A percentile compares a stretch with the other conserved stretches of the same genome.
These are phyloP conservation scores for Auxenochlorella pyrenoidosa DNA, from an alignment of 139 green algal genomes.

Conservation along the genomic window DNA sequence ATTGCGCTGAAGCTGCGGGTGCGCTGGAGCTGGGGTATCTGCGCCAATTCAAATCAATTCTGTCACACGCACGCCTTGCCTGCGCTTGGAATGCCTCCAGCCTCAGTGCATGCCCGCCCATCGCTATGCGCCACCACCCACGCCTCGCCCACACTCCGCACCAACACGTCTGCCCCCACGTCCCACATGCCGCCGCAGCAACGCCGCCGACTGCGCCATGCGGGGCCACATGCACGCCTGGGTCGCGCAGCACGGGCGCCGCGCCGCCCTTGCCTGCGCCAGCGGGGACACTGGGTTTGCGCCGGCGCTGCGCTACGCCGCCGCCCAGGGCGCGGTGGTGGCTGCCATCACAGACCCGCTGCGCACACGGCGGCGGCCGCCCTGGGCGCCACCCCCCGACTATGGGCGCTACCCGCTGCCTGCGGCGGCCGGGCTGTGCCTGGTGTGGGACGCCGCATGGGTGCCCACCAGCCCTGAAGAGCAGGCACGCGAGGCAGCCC, in stretches of 20 bases:
- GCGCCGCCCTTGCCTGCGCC: neutral
- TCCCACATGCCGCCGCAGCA: neutral
- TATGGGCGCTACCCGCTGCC: constrained; percentile 14
- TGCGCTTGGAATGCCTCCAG: too few species aligned
- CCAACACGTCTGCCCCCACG: neutral
- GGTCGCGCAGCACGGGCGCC: neutral
- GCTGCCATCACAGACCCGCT: neutral
- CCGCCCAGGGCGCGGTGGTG: neutral
- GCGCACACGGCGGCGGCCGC: neutral
- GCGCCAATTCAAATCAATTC: too few species aligned
- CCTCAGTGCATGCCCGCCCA: too few species aligned
- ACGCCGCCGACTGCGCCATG: neutral
- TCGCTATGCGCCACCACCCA: too few species aligned
- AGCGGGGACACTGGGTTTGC: constrained; percentile 8
- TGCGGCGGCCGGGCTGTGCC: constrained; percentile 2
- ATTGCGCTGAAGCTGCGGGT: too few species aligned
- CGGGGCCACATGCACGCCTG: neutral
- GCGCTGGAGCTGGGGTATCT: too few species aligned
- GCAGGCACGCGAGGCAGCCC: neutral
- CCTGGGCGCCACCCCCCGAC: constrained; percentile 4
- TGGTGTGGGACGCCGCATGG: constrained; percentile 4
- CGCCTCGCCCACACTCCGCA: too few species aligned
- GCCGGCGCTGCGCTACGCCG: neutral
- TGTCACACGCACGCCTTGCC: too few species aligned
- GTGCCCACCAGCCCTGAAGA: neutral